Evolutionary conservation across 371 early-diverging fungal species (phyloP).

Genomic region (Entomophthora muscae): DNA sequence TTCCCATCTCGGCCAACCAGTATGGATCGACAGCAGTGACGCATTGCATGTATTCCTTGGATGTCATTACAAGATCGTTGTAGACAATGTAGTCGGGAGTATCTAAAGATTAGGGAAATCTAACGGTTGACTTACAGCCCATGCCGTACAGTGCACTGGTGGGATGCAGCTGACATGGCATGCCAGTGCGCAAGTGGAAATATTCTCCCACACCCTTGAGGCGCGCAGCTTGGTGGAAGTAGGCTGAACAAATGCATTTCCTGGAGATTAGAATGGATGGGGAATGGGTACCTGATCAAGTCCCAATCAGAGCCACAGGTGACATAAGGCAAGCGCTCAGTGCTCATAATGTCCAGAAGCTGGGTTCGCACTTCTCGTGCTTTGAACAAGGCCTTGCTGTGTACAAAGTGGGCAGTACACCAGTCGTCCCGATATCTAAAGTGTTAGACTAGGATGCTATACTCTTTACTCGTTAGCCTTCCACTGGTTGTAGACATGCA

Average conservation of each 20-base stretch:
- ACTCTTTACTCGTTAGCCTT: conserved; percentile 55
- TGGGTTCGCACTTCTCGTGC: conserved; percentile 89
- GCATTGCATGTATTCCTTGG: conserved; percentile 96
- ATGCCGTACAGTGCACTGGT: conserved; percentile 85
- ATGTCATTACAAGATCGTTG: conserved; percentile 88
- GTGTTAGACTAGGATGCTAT: no score
- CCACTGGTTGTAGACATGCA: conserved; percentile 91
- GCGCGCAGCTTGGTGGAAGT: conserved; percentile 89
- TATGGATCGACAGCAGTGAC: conserved; percentile 88
- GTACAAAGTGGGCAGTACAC: conserved; percentile 85
- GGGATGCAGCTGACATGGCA: conserved; percentile 92
- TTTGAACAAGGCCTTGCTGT: conserved; percentile 83
- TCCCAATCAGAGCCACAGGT: conserved; percentile 92
- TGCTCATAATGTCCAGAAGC: conserved; percentile 78
- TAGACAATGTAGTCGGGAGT: conserved; percentile 96
- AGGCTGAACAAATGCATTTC: conserved; percentile 88
- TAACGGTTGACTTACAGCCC: conserved; percentile 30
- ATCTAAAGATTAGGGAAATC: conserved; percentile 11
- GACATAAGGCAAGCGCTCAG: conserved; percentile 46
- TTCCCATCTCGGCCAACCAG: conserved; percentile 85
- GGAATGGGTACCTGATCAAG: conserved; percentile 37
- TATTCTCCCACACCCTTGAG: conserved; percentile 88
- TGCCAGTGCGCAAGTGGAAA: conserved; percentile 79
- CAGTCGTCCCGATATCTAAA: conserved; percentile 63
- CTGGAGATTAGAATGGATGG: conserved; percentile 13